Base-by-base conservation (phyloP, 768 basidiomycete species). In the Serendipita vermifera region DNA sequence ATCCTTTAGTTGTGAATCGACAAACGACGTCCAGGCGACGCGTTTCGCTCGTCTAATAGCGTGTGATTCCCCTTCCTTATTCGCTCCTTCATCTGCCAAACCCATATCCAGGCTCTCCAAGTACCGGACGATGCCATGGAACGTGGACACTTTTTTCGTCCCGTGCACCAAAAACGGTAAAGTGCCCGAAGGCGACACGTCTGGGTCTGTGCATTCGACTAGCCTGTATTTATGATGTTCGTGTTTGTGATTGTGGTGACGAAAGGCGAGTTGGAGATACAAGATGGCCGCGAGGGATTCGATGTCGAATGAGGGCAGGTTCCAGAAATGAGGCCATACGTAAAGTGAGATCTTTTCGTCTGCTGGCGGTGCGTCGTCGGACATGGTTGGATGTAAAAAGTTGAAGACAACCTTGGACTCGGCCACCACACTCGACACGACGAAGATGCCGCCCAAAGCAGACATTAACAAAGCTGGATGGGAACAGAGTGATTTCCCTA, bases 401-500 rank as follows among this genome's bases (percentile, higher is more conserved):
- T n/a, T n/a, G n/a, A n/a, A n/a, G n/a, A n/a, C n/a, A n/a, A n/a
- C n/a, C n/a, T n/a, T n/a, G n/a, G n/a, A n/a, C n/a, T n/a, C n/a
- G n/a, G n/a, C n/a, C n/a, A n/a, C n/a, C n/a, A n/a, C n/a, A n/a
- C n/a, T n/a, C n/a, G n/a, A n/a, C n/a, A n/a, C n/a, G n/a, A n/a
- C n/a, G n/a, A n/a, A n/a, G n/a, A 63, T 63, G 62, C 58, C 64
- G n/a, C 56, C 58, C 20, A 91, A 91, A 71, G 77, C 83, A n/a
- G 90, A 94, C 67, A 82, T 93, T 60, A 93, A 94, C 75, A 92
- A 91, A 69, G 88, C 90, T 20, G 88, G 89, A 13, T 88, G 87
- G 87, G 90, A 93, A 65, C 85, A 88, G 72, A 85, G 83, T 67
- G 90, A 92, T 68, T 92, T 92, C 55, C 90, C 91, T 3, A 87